Evolutionary conservation across 306 rosid species (phyloP).

Genomic region (Begonia masoniana): DNA sequence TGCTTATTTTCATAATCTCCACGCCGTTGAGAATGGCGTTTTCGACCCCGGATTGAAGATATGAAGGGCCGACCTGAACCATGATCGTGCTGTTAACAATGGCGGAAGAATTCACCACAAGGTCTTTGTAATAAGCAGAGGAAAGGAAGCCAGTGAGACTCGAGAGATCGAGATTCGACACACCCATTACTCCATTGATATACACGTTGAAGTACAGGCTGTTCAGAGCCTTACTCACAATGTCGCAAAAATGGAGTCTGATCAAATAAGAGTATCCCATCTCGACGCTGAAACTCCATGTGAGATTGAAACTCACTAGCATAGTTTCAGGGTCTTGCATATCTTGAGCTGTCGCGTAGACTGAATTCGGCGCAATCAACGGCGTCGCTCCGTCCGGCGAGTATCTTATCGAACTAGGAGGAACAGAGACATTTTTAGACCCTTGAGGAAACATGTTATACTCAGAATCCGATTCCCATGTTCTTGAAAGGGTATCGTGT

Average conservation of each 20-base stretch:
- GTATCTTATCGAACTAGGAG: constrained; percentile 27
- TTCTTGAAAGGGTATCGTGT: constrained; percentile 46
- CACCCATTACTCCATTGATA: constrained; percentile 38
- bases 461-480: constrained; percentile 48
- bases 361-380: constrained; percentile 43
- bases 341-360: constrained; percentile 41
- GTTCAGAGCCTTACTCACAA: constrained; percentile 38
- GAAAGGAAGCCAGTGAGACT: constrained; percentile 35
- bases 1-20: constrained; percentile 72
- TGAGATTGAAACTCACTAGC: constrained; percentile 44
- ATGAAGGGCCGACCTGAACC: constrained; percentile 48
- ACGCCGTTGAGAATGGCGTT: constrained; percentile 69
- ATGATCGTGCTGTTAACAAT: constrained; percentile 32
- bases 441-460: constrained; percentile 46
- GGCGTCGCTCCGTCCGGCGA: constrained; percentile 21
- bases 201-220: constrained; percentile 47
- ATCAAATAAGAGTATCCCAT: constrained; percentile 45
- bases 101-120: constrained; percentile 26
- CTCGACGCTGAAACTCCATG: constrained; percentile 60
- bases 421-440: constrained; percentile 22
- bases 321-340: constrained; percentile 29
- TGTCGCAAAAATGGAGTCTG: constrained; percentile 81
- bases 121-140: constrained; percentile 49
- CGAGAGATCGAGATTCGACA: constrained; percentile 45
- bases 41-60: constrained; percentile 17